phyloP scores from a whole-genome alignment of 139 green algal species.

The Tetraselmis chui region DNA sequence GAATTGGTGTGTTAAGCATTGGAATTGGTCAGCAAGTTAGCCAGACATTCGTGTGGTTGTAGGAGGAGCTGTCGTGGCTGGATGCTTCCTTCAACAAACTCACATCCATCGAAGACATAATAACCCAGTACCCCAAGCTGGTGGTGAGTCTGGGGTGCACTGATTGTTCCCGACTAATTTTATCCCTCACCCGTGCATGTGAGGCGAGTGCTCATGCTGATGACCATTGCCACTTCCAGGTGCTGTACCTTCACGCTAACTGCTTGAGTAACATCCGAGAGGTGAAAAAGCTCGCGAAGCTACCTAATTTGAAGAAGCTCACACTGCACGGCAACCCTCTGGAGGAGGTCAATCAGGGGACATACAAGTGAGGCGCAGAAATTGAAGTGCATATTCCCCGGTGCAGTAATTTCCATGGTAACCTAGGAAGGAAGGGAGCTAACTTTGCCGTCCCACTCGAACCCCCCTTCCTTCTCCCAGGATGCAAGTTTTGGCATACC shows the following conservation, averaged over 20 bases:
- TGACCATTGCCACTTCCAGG: too few species aligned
- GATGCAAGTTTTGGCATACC: neutral
- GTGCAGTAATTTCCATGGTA: too few species aligned
- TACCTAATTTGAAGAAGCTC: constrained; percentile 33
- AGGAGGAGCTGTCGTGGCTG: constrained; percentile 33
- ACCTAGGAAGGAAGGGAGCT: too few species aligned
- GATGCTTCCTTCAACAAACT: constrained; percentile 33
- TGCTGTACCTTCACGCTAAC: constrained; percentile 47
- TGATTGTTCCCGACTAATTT: too few species aligned
- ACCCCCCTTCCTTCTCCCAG: too few species aligned
- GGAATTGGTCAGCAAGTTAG: too few species aligned
- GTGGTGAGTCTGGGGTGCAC: constrained; percentile 17
- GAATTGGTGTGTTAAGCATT: too few species aligned
- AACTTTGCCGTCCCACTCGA: too few species aligned
- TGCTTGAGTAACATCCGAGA: constrained; percentile 28
- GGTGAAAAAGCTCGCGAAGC: constrained; percentile 27
- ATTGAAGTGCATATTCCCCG: too few species aligned
- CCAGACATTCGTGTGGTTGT: too few species aligned
- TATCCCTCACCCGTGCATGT: too few species aligned
- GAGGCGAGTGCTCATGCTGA: too few species aligned
- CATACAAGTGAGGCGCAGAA: neutral
- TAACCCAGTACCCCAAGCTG: constrained; percentile 30
- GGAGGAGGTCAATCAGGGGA: constrained; percentile 8
- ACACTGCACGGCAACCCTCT: constrained; percentile 40
- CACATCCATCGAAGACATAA: constrained; percentile 24